Percentiles rank a stretch among this genome's conserved stretches.
phyloP scores from a whole-genome alignment of 495 filamentous ascomycete genomes.

The Parathielavia hyrcaniae region DNA sequence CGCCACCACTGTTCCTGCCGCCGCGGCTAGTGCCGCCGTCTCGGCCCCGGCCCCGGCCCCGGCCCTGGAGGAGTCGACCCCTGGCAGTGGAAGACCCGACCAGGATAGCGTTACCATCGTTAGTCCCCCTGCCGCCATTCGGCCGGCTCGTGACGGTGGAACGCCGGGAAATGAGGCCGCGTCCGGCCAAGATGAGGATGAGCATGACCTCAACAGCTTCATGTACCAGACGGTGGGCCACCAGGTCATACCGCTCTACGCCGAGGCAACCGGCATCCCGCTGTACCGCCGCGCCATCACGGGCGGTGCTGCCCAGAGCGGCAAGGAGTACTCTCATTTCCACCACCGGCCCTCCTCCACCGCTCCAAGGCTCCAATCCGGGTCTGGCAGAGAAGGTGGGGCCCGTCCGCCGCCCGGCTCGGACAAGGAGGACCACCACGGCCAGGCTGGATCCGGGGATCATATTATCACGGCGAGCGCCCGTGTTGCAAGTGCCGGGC shows the following conservation, averaged over 20 bases:
- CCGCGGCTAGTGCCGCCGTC: constrained; percentile 19
- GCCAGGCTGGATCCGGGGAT: constrained; percentile 13
- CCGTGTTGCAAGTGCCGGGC: not conserved
- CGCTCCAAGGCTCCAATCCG: not conserved
- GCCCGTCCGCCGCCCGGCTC: not conserved
- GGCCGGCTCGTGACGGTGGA: constrained; percentile 16
- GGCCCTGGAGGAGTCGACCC: constrained; percentile 7
- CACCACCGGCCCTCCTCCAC: constrained; percentile 7
- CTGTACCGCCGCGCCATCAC: constrained; percentile 69
- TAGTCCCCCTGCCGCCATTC: not conserved
- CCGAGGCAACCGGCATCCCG: constrained; percentile 65
- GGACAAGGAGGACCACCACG: not conserved
- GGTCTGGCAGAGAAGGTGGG: not conserved
- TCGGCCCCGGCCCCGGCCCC: constrained; percentile 10
- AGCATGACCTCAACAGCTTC: constrained; percentile 83
- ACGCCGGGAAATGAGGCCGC: constrained; percentile 12
- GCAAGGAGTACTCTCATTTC: constrained; percentile 51
- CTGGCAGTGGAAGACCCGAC: not conserved
- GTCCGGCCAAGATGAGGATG: constrained; percentile 32
- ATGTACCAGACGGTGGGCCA: constrained; percentile 99
- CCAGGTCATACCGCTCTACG: constrained; percentile 77
- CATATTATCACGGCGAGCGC: not conserved
- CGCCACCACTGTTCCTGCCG: not conserved
- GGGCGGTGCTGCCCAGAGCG: constrained; percentile 59
- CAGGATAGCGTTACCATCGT: too few relatives aligned